Percentiles rank a stretch among this genome's conserved stretches.
Evolutionary conservation across 148 eudicot species (phyloP).

Genomic region (Chenopodium suecicum): DNA sequence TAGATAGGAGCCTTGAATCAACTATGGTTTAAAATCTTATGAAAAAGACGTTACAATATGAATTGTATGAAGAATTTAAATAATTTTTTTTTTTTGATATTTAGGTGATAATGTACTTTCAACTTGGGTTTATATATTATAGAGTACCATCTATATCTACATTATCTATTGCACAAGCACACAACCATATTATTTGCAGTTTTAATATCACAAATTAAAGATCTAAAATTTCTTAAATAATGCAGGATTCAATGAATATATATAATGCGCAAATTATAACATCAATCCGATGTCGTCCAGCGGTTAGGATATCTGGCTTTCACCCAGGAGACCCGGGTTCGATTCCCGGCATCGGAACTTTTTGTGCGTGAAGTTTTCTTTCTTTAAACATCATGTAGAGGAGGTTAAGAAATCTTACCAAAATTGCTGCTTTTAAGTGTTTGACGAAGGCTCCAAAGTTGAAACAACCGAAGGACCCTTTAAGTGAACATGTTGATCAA

Average conservation of each 20-base stretch:
- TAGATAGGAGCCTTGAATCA: background rate
- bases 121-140: too few species aligned
- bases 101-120: too few species aligned
- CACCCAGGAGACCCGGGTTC: conserved; percentile 88
- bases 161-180: too few species aligned
- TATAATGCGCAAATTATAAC: background rate
- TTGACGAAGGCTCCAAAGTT: background rate
- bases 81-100: too few species aligned
- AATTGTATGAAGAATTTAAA: too few species aligned
- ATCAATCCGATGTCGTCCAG: conserved; percentile 71
- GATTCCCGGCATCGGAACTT: conserved; percentile 66
- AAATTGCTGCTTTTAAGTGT: background rate
- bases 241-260: too few species aligned
- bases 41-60: background rate
- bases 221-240: too few species aligned
- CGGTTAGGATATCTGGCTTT: conserved; percentile 91
- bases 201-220: too few species aligned
- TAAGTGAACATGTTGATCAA: background rate
- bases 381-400: too few species aligned
- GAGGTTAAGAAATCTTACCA: background rate
- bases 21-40: background rate
- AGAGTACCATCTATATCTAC: too few species aligned
- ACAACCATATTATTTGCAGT: too few species aligned
- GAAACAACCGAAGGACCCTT: background rate
- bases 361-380: background rate